Base-by-base conservation (phyloP, 352 stramenopile genomes). In the Globisporangium emineosum region DNA sequence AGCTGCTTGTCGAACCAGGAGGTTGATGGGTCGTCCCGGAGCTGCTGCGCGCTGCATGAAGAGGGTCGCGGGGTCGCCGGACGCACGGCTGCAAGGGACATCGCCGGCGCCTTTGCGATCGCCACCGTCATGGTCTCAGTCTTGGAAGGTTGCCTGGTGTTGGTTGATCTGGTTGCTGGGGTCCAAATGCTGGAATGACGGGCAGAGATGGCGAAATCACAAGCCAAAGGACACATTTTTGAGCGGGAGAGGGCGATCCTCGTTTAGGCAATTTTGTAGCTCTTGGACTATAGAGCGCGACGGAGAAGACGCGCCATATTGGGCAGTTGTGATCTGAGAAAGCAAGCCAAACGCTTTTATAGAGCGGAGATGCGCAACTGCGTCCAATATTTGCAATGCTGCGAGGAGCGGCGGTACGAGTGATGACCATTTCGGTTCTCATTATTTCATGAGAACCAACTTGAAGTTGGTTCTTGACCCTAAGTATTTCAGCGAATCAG, bases 41-140 rank as follows among this genome's bases (percentile, higher is more conserved):
- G 40, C 40, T 45, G 40, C 19, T 45, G 40, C 21, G 19, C 17
- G 23, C 10, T n/a, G 40, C 37, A 51, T n/a, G 17, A 51, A 27
- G 35, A 40, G 40, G 56, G 56, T 9, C 56, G 56, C 15, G 56
- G 56, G 17, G 56, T 62, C 25, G 56, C 33, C 12, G 56, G 56
- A 5, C 56, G 56, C 19, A 51, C 40, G 0, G 40, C 30, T 29
- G 56, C 37, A 7, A 51, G 37, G 21, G 55, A 60, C 21, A 45
- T 45, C 40, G 33, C 51, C 4, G 55, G 29, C 3, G 33, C 17
- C 33, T 50, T 60, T 25, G 35, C 23, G 21, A 60, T 35, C 3
- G 30, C 10, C 52, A 58, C 33, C n/a, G 43, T 8, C 43, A 51
- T 51, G 7, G 19, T 13, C 19, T 37, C 13, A 25, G 27, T 57